Evolutionary conservation across 2,329 filamentous ascomycete species (phyloP).

Genomic region (Claviceps monticola): DNA sequence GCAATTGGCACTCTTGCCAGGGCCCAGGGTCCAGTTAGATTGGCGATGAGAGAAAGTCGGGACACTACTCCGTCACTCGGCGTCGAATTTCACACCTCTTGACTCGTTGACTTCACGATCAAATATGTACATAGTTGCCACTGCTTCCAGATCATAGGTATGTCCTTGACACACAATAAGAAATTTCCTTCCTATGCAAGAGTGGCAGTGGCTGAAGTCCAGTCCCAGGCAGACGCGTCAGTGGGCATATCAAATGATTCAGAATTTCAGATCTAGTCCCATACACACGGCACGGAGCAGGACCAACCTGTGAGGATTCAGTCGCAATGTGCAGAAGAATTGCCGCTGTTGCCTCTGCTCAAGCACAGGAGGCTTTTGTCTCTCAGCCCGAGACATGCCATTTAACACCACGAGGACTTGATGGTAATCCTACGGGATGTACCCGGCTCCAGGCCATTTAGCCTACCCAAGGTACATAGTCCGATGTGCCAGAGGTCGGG

Average conservation of each 20-base stretch:
- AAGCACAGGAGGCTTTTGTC: slow-evolving; percentile 1
- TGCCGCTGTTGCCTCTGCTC: neutral
- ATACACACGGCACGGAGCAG: neutral
- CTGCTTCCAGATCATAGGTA: neutral
- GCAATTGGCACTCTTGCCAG: neutral
- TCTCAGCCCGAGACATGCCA: slow-evolving; percentile 9
- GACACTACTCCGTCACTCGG: neutral
- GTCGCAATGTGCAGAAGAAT: neutral
- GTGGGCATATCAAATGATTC: neutral
- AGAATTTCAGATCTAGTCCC: neutral
- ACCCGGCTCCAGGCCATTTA: slow-evolving; percentile 1
- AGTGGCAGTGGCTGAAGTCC: neutral
- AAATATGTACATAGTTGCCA: neutral
- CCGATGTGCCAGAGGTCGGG: slow-evolving; percentile 4
- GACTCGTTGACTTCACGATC: neutral
- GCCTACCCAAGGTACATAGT: neutral
- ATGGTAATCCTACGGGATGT: neutral
- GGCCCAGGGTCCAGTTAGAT: neutral
- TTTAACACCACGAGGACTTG: slow-evolving; percentile 4
- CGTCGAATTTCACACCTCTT: neutral
- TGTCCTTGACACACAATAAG: neutral
- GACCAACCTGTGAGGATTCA: neutral
- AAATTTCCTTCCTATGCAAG: neutral
- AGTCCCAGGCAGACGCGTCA: neutral
- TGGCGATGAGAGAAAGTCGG: neutral